Evolutionary conservation across 257 asterid genomes (phyloP), one percentile per base, ranked within the genome.

Genomic region (Solanum pennellii): DNA sequence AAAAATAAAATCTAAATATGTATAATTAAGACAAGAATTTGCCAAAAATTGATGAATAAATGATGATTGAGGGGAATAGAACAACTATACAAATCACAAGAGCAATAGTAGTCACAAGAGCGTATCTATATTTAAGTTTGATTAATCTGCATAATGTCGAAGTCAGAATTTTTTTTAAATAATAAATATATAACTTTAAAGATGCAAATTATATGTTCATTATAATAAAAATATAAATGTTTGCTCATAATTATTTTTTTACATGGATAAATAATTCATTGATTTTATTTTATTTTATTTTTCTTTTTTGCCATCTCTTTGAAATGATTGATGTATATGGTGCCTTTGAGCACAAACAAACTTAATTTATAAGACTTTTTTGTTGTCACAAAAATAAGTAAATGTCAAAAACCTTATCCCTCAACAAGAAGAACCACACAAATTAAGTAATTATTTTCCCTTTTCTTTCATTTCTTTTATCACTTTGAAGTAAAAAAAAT

Each of bases 341-440:
- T 80, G 69, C 85, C 12, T 80, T 80, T 47, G 68, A 80, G 44
- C 68, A 80, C 68, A 80, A 49, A 80, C 85, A 80, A 76, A 80
- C 68, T 80, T 80, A 18, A 12, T 29, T 80, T 80, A 39, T 52
- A 80, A 29, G 85, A 27, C 68, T 16, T 49, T 8, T 80, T 80
- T 9, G 45, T 49, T 80, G 85, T 80, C 85, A 47, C 13, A 80
- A 47, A 56, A 47, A 27, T 80, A 16, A 80, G 42, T 39, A 47
- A 6, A 47, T 47, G 84, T 29, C 66, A 31, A 4, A 56, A 47
- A 80, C 44, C 44, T 47, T 47, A 80, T 79, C 85, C 41, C 25
- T 29, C 44, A 47, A 16, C 29, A 47, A 80, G 85, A 80, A 29
- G 44, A 80, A 80, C 85, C 68, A 80, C 68, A 47, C 14, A 47